phyloP scores from a whole-genome alignment of 371 early-diverging fungal genomes.

The Umbelopsis sp. region DNA sequence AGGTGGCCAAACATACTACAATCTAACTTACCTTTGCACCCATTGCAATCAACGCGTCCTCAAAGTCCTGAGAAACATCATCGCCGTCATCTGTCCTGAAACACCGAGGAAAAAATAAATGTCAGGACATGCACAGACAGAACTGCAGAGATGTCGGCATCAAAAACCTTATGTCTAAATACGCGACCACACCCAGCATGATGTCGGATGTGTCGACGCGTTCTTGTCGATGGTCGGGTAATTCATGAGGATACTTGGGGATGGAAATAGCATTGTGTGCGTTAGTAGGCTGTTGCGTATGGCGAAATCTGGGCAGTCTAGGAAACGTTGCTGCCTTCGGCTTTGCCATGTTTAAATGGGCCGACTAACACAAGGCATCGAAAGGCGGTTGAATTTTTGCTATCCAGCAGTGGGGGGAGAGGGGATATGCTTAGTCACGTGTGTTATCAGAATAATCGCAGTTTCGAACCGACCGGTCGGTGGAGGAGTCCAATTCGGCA shows the following conservation, averaged over 20 bases:
- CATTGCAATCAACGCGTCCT: conserved; percentile 46
- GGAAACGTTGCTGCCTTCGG: conserved; percentile 17
- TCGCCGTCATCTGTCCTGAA: conserved; percentile 53
- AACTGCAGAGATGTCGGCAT: neutral
- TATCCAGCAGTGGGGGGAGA: too few species aligned
- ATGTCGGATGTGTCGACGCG: neutral
- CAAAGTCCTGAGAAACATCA: conserved; percentile 51
- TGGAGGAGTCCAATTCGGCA: neutral
- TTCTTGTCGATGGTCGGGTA: neutral
- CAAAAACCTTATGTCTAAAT: conserved; percentile 17
- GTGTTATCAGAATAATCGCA: neutral
- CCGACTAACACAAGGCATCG: neutral
- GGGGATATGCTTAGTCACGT: neutral
- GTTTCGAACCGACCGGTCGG: neutral
- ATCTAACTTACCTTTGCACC: conserved; percentile 42
- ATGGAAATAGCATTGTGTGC: neutral
- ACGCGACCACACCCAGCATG: conserved; percentile 17
- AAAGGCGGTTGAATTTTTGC: neutral
- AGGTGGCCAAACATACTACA: neutral
- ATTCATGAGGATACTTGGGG: neutral
- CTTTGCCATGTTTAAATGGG: conserved; percentile 5
- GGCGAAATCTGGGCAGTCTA: neutral
- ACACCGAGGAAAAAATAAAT: neutral
- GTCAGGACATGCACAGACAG: neutral
- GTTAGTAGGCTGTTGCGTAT: neutral